Evolutionary conservation across 768 basidiomycete species (phyloP), one percentile per base, ranked within the genome.

Genomic region (Antrodiella citrinella): DNA sequence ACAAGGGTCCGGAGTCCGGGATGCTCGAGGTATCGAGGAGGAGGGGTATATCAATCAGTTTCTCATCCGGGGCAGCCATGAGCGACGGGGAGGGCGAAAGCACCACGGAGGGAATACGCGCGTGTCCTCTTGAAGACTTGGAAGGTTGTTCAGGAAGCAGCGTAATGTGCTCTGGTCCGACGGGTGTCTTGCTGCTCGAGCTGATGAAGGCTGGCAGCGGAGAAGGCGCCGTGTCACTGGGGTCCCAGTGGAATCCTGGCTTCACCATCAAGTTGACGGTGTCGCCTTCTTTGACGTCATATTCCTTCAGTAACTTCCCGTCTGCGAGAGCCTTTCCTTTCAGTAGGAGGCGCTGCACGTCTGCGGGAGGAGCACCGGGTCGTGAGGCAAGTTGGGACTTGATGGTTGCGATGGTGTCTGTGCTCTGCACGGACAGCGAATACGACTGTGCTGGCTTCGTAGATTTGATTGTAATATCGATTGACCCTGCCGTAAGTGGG

Each of bases 291-390:
- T 82, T 79, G 60, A 94, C 74, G 61, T 71, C 78, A 72, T 97
- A 99, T 65, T 98, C 96, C 62, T 86, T 86, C 38, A 98, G 70
- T 9, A 99, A 78, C 63, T 94, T 95, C 21, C 70, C 70, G 71
- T 97, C 95, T 13, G 81, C 82, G 55, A 98, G 78, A 0, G 86
- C 92, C 66, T 99, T 99, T 50, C 96, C 96, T 68, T 94, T 97
- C 48, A 96, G 73, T 10, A 99, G 72, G 13, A 97, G 78, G 2
- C 96, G 75, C 66, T 96, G 94, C 24, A 77, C 73, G 62, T 91
- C 84, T 42, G 82, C 78, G 7, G 86, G 78, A 0, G 93, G 93
- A 0, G 90, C 89, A 45, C 71, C 69, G 23, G 81, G 70, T 57
- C 82, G 72, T 1, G 78, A 62, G 12, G 84, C 77, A 51, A 98